Percentiles rank a stretch among this genome's conserved stretches.
These are phyloP conservation scores for Lichenothelia convexa DNA, from an alignment of 495 filamentous ascomycete genomes.

Conservation along the genomic window DNA sequence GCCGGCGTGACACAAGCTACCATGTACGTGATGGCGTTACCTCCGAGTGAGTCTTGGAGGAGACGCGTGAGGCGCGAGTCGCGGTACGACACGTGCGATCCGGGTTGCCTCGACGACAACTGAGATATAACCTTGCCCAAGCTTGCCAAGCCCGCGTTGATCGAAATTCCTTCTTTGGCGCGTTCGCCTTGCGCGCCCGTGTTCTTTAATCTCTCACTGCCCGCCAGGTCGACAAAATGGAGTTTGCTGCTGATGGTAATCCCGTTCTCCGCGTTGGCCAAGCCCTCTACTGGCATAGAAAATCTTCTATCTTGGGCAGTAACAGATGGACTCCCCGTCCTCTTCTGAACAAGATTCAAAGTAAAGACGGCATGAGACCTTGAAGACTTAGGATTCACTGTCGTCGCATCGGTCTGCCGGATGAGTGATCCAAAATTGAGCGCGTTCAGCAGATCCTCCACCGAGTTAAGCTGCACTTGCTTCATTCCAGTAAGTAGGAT, in stretches of 20 bases:
- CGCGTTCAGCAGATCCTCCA: conserved; percentile 75
- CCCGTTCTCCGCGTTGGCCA: conserved; percentile 47
- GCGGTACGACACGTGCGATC: conserved; percentile 91
- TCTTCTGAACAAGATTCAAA: conserved; percentile 80
- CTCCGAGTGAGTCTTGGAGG: conserved; percentile 93
- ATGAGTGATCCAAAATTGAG: conserved; percentile 87
- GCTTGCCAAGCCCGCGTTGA: conserved; percentile 90
- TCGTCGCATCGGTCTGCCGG: conserved; percentile 95
- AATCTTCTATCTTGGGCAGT: conserved; percentile 63
- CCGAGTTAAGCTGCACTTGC: conserved; percentile 77
- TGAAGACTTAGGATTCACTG: conserved; percentile 96
- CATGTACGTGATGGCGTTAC: conserved; percentile 98
- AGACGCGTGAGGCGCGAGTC: conserved; percentile 92
- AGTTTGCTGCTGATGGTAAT: conserved; percentile 95
- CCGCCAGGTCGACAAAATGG: conserved; percentile 95
- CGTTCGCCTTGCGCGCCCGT: conserved; percentile 90
- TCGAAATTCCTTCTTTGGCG: conserved; percentile 93
- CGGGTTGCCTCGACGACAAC: conserved; percentile 71
- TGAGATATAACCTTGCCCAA: conserved; percentile 98
- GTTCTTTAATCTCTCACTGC: conserved; percentile 94
- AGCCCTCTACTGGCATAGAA: conserved; percentile 71
- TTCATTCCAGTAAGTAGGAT: conserved; percentile 82
- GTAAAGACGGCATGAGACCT: conserved; percentile 97
- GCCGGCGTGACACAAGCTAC: conserved; percentile 95
- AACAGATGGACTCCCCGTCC: conserved; percentile 28